phyloP scores from a whole-genome alignment of 169 alveolate species.

The Eimeria maxima region DNA sequence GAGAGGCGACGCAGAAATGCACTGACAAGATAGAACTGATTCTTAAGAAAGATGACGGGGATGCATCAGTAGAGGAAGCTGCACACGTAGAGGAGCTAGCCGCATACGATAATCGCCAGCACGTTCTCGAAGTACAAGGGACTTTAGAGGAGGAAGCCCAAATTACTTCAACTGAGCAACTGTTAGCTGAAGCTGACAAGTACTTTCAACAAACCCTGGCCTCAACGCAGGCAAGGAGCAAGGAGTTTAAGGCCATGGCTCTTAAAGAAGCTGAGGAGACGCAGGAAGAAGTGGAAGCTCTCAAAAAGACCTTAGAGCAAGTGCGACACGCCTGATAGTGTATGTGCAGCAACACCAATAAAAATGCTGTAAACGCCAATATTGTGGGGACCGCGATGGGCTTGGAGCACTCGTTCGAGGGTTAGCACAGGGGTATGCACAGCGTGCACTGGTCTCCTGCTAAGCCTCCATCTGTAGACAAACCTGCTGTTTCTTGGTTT shows the following conservation, averaged over 20 bases:
- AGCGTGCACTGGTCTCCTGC: neutral
- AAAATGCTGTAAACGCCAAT: neutral
- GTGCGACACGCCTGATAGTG: conserved; percentile 20
- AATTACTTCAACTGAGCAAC: conserved; percentile 7
- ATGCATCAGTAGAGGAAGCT: conserved; percentile 29
- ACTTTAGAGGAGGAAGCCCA: conserved; percentile 34
- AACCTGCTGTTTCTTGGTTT: neutral
- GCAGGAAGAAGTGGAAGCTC: conserved; percentile 39
- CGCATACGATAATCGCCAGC: conserved; percentile 17
- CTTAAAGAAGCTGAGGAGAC: conserved; percentile 32
- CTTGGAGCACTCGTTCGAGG: neutral
- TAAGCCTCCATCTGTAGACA: neutral
- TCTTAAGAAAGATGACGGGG: conserved; percentile 39
- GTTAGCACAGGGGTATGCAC: neutral
- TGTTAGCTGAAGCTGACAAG: conserved; percentile 58
- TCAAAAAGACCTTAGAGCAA: conserved; percentile 38
- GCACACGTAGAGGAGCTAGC: conserved; percentile 61
- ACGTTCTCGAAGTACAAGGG: conserved; percentile 64
- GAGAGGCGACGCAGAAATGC: conserved; percentile 37
- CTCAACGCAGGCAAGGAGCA: conserved; percentile 36
- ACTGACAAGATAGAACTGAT: neutral
- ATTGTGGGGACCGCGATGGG: neutral
- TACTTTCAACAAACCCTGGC: conserved; percentile 28
- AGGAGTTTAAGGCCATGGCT: neutral
- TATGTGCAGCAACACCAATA: neutral